A percentile compares a stretch with the other conserved stretches of the same genome.
These are phyloP conservation scores for Epichloe festucae DNA, from an alignment of 2,329 filamentous ascomycete species.

Conservation along the genomic window DNA sequence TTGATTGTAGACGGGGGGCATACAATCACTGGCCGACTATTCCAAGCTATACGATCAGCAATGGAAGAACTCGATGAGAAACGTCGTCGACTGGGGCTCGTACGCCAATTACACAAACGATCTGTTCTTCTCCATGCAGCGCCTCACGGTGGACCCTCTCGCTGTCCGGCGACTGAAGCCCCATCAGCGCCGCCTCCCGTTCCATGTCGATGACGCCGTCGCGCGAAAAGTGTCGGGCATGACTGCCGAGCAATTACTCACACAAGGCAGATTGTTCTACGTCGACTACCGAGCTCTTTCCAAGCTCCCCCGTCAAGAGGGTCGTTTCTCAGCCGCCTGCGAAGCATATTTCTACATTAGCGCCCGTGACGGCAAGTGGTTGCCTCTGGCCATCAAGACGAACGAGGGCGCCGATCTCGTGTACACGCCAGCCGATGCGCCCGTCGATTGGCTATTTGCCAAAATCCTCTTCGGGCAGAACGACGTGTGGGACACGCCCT, in stretches of 20 bases:
- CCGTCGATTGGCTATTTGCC: conserved; percentile 36
- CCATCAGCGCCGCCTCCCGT: conserved; percentile 20
- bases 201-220: conserved; percentile 19
- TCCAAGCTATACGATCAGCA: conserved; percentile 26
- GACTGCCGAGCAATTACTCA: conserved; percentile 20
- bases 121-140: conserved; percentile 33
- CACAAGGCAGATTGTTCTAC: conserved; percentile 27
- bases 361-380: conserved; percentile 25
- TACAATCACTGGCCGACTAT: conserved; percentile 25
- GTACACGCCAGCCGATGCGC: conserved; percentile 32
- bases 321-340: conserved; percentile 26
- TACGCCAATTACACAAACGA: conserved; percentile 33
- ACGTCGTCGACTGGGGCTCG: conserved; percentile 16
- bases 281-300: conserved; percentile 27
- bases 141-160: conserved; percentile 29
- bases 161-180: conserved; percentile 20
- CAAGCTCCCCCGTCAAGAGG: conserved; percentile 9
- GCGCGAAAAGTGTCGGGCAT: conserved; percentile 18
- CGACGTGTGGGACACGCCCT: conserved; percentile 31
- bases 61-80: conserved; percentile 25
- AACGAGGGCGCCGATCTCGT: conserved; percentile 22
- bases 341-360: conserved; percentile 35
- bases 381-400: conserved; percentile 36
- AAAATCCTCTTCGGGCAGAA: conserved; percentile 37
- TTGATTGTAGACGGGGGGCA: conserved; percentile 8